Conservation (phyloP, 2,329 filamentous ascomycete genomes). For the Acrocalymma vagum region DNA sequence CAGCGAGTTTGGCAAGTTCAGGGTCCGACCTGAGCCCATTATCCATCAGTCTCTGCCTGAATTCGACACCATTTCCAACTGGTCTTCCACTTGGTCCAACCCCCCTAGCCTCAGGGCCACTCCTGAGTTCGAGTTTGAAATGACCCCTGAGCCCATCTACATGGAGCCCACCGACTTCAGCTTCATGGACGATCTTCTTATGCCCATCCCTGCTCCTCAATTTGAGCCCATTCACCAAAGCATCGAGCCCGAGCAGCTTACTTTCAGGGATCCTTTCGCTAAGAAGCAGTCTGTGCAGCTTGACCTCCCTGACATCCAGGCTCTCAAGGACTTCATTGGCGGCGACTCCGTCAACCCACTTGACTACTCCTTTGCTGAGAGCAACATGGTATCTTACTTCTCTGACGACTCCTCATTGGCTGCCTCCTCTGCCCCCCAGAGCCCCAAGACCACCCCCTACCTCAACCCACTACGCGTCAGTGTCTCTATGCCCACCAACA, state of each 20-base stretch:
- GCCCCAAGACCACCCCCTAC: constrained; percentile 19
- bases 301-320: constrained; percentile 32
- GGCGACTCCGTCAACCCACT: constrained; percentile 30
- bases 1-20: constrained; percentile 39
- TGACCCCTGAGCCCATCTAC: constrained; percentile 37
- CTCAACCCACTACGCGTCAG: constrained; percentile 25
- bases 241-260: constrained; percentile 30
- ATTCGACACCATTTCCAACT: constrained; percentile 23
- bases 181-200: constrained; percentile 31
- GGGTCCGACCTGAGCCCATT: constrained; percentile 30
- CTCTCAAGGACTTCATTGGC: constrained; percentile 34
- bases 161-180: constrained; percentile 27
- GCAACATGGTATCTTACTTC: constrained; percentile 22
- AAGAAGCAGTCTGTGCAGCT: constrained; percentile 34
- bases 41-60: constrained; percentile 24
- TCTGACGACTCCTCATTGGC: constrained; percentile 15
- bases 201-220: constrained; percentile 21
- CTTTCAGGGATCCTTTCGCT: constrained; percentile 37
- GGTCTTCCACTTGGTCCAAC: constrained; percentile 34
- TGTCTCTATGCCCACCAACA: constrained; percentile 29
- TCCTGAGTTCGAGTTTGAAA: constrained; percentile 36
- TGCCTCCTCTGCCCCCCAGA: constrained; percentile 25
- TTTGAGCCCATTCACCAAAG: constrained; percentile 25
- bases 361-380: constrained; percentile 27
- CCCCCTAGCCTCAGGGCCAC: constrained; percentile 34